phyloP scores from a whole-genome alignment of 257 asterid genomes.

The Perilla frutescens region DNA sequence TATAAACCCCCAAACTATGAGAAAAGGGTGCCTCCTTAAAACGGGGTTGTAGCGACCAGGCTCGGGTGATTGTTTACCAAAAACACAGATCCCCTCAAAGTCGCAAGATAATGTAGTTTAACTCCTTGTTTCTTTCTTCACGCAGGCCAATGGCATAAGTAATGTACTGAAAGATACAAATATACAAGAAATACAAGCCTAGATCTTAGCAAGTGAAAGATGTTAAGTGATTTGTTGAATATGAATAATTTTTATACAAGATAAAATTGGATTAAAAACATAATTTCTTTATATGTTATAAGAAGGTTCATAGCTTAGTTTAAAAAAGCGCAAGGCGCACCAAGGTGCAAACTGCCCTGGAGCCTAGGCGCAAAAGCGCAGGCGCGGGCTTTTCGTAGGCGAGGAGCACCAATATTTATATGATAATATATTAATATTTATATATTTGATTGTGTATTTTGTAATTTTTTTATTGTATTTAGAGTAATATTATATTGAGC shows the following conservation, averaged over 20 bases:
- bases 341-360: no score
- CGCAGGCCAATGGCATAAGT: conserved; percentile 17
- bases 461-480: no score
- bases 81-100: neutral
- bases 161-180: neutral
- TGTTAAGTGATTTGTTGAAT: neutral
- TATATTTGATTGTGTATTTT: no score
- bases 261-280: conserved; percentile 5
- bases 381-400: no score
- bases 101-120: neutral
- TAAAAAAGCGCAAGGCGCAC: no score
- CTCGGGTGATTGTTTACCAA: neutral
- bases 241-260: neutral
- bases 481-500: no score
- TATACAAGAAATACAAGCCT: conserved; percentile 19
- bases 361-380: no score
- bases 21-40: neutral
- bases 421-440: no score
- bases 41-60: neutral
- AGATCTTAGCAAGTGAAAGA: conserved; percentile 15
- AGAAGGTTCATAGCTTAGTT: neutral
- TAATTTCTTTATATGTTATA: neutral
- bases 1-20: conserved; percentile 10
- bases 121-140: neutral
- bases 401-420: no score